Evolutionary conservation across 495 filamentous ascomycete species (phyloP), one percentile per base, ranked within the genome.

Genomic region (Cercophora newfieldiana): DNA sequence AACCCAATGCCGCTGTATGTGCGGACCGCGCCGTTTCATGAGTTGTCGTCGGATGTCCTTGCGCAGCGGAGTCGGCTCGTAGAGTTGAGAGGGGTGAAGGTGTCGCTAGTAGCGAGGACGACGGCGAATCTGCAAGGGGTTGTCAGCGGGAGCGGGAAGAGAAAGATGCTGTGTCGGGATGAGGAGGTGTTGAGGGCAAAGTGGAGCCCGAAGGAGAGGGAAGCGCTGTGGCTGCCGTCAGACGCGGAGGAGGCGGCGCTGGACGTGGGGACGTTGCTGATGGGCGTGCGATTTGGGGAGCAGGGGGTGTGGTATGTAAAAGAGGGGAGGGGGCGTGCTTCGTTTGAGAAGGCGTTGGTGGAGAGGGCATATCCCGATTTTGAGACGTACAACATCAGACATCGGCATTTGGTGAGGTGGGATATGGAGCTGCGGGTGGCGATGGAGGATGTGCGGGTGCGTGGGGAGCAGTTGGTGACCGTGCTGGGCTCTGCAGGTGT

Each of bases 341-440:
- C n/a, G 33, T 57, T 19, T 28, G 55, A 21, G 18, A 12, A 12
- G 55, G 55, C 21, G 28, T 14, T 10, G 33, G 57, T 18, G 19
- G 31, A 48, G 57, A 60, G 57, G 57, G 57, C 25, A 21, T 14
- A 21, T 16, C 57, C 57, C 30, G 57, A 60, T 47, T 60, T 60
- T 47, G 57, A 60, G 57, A 60, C 57, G 33, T 37, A 47, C 22
- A 47, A 60, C 26, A 37, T 60, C 5, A 25, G 57, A 24, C 29
- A 37, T 31, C 22, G 30, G 33, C 29, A 60, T 47, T 47, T 60
- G 57, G 2, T 60, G 33, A 44, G 57, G 24, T 60, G 57, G 57
- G 57, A 47, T 24, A 7, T 60, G 21, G 57, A 60, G 30, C 19
- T 60, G 19, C 25, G 31, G 33, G 29, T 60, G 0, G 57, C 57